phyloP scores from a whole-genome alignment of 2,329 filamentous ascomycete species.

The Exophiala sp. region DNA sequence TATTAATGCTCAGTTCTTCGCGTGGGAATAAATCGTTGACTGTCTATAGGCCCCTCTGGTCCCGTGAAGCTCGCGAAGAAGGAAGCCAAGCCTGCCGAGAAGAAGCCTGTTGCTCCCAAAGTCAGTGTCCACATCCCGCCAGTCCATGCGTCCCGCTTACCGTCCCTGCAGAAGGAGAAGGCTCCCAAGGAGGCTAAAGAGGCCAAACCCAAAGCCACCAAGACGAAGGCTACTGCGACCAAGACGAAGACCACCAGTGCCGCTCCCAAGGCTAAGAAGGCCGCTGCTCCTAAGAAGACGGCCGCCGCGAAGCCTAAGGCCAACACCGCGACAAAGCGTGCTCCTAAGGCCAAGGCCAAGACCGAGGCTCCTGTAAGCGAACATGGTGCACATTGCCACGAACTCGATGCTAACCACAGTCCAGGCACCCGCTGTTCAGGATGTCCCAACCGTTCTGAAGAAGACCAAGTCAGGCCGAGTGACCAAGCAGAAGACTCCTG shows the following conservation, averaged over 20 bases:
- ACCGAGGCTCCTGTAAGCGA: constrained; percentile 30
- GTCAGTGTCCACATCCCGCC: constrained; percentile 16
- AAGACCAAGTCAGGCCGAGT: constrained; percentile 86
- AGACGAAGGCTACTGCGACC: constrained; percentile 34
- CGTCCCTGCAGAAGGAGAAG: constrained; percentile 26
- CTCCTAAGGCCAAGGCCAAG: constrained; percentile 31
- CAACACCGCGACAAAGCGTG: constrained; percentile 43
- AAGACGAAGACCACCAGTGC: constrained; percentile 39
- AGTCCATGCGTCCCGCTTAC: constrained; percentile 12
- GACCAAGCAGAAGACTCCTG: constrained; percentile 56
- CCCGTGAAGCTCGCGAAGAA: constrained; percentile 91
- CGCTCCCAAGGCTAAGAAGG: constrained; percentile 46
- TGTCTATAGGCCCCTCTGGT: constrained; percentile 64
- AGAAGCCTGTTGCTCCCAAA: constrained; percentile 34
- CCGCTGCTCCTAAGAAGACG: constrained; percentile 49
- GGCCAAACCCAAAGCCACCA: constrained; percentile 33
- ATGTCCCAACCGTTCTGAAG: constrained; percentile 63
- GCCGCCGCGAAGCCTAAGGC: constrained; percentile 50
- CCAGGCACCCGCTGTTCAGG: constrained; percentile 60
- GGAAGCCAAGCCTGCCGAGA: constrained; percentile 47
- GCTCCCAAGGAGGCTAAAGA: constrained; percentile 27
- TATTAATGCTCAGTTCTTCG: constrained; percentile 41
- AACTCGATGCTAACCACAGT: constrained; percentile 24
- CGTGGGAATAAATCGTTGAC: background rate
- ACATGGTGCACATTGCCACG: background rate